Evolutionary conservation across 2,329 filamentous ascomycete genomes (phyloP), one percentile per base, ranked within the genome.

Genomic region (Didymella sp.): DNA sequence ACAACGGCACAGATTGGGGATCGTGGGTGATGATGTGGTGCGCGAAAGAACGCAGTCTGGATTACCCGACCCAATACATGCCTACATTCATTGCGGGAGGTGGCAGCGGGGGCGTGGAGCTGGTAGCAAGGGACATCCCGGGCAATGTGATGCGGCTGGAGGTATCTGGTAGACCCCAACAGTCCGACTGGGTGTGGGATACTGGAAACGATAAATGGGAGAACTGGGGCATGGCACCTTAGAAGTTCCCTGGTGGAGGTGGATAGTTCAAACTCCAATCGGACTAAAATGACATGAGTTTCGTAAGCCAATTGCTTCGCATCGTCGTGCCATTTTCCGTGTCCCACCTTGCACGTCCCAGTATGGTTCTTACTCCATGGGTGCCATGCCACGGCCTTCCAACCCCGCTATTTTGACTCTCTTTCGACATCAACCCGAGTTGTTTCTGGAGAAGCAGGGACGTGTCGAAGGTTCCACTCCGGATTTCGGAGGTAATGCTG

Each of bases 1-100:
- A 55, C 27, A 48, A 62, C 27, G 53, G 54, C 2, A 60, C 50
- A 4, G 40, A 38, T 6, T 59, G 59, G 59, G 56, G 17, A 4
- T 48, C 11, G 0, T 62, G 59, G 59, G 21, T 9, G 0, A 28
- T 27, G 4, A 1, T 53, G 2, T 58, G 44, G 48, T 45, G 43
- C 2, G 6, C 4, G 4, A 30, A 15, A 28, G 3, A 15, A 3
- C 2, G 15, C 3, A n/a, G 21, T 6, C 4, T 3, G 19, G 19
- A 47, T 15, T 58, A 49, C 13, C 49, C 31, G 4, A 52, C 49
- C 5, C n/a, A 45, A 8, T 40, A 33, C 6, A 11, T 52, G 38
- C 30, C 55, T 9, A 58, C 55, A 4, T 53, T 37, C n/a, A 28
- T 58, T 33, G 38, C 22, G 1, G 27, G 13, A 12, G n/a, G 21